These are phyloP conservation scores for Delphinella strobiligena DNA, from an alignment of 2,329 filamentous ascomycete species.

Conservation along the genomic window DNA sequence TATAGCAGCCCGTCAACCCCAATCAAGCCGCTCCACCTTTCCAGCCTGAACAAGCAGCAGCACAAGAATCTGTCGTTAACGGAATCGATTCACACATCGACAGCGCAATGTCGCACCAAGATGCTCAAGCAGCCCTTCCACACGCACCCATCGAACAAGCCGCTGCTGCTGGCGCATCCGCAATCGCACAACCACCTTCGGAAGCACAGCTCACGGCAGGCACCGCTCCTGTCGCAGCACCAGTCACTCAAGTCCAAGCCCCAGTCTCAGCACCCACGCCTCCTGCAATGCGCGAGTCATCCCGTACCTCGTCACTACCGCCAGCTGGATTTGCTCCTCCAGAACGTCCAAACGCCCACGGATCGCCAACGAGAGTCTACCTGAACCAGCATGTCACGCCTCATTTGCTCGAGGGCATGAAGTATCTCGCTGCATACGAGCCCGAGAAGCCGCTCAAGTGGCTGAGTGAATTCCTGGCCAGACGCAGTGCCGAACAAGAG, in stretches of 20 bases:
- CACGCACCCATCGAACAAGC: constrained; percentile 3
- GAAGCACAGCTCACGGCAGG: constrained; percentile 2
- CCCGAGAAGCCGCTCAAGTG: constrained; percentile 40
- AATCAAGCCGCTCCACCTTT: constrained; percentile 10
- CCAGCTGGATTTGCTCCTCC: constrained; percentile 15
- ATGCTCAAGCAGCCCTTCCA: constrained; percentile 1
- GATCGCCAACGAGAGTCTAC: constrained; percentile 36
- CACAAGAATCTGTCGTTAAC: background rate
- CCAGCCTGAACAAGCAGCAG: constrained; percentile 1
- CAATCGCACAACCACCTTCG: constrained; percentile 1
- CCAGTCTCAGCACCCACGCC: constrained; percentile 5
- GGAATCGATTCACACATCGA: too few relatives aligned
- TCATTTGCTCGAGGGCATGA: constrained; percentile 40
- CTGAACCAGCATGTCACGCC: constrained; percentile 38
- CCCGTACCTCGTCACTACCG: constrained; percentile 17
- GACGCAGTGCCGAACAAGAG: constrained; percentile 37
- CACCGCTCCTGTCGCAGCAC: constrained; percentile 5
- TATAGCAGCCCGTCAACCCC: constrained; percentile 3
- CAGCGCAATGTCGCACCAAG: too few relatives aligned
- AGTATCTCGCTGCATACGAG: constrained; percentile 36
- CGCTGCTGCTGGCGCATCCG: constrained; percentile 3
- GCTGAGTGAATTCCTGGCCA: constrained; percentile 34
- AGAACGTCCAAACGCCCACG: constrained; percentile 31
- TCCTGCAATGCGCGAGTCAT: constrained; percentile 14
- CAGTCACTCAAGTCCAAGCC: constrained; percentile 3